phyloP scores from a whole-genome alignment of 164 flowering plant species.

The Platanus orientalis region DNA sequence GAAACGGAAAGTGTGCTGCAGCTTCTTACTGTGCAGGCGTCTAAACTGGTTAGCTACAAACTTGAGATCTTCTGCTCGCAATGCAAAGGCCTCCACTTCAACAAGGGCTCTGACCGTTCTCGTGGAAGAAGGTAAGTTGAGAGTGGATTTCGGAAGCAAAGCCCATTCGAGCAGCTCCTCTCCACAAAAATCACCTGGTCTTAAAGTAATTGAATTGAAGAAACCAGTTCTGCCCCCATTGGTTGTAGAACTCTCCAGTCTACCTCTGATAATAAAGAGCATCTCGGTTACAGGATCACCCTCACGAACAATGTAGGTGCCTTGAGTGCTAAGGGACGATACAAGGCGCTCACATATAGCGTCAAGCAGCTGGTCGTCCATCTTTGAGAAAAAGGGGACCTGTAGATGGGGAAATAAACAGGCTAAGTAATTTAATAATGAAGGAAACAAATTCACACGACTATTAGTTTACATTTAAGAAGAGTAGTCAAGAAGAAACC shows the following conservation, averaged over 20 bases:
- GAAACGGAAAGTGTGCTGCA: slow-evolving; percentile 63
- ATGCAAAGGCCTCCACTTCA: slow-evolving; percentile 80
- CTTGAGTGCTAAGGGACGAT: slow-evolving; percentile 67
- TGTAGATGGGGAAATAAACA: slow-evolving; percentile 9
- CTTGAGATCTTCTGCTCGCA: slow-evolving; percentile 69
- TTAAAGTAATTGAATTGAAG: slow-evolving; percentile 57
- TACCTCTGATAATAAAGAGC: slow-evolving; percentile 74
- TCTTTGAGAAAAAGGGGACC: slow-evolving; percentile 68
- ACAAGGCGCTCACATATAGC: slow-evolving; percentile 74
- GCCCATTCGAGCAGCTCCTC: slow-evolving; percentile 92
- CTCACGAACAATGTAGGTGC: slow-evolving; percentile 54
- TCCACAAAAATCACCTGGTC: slow-evolving; percentile 79
- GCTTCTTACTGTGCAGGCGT: slow-evolving; percentile 72
- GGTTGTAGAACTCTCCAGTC: slow-evolving; percentile 51
- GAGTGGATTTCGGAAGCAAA: slow-evolving; percentile 52
- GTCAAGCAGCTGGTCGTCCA: slow-evolving; percentile 72
- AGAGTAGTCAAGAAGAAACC: too few species aligned
- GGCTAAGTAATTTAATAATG: too few species aligned
- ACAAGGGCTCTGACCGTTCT: slow-evolving; percentile 47
- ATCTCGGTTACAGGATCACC: slow-evolving; percentile 89
- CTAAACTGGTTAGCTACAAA: slow-evolving; percentile 65
- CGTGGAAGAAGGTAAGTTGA: slow-evolving; percentile 63
- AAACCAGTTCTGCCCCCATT: slow-evolving; percentile 79
- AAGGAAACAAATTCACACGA: too few species aligned
- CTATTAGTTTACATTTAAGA: too few species aligned